Evolutionary conservation across 1,284 basidiomycete species (phyloP).

Genomic region (Agroathelia rolfsii): DNA sequence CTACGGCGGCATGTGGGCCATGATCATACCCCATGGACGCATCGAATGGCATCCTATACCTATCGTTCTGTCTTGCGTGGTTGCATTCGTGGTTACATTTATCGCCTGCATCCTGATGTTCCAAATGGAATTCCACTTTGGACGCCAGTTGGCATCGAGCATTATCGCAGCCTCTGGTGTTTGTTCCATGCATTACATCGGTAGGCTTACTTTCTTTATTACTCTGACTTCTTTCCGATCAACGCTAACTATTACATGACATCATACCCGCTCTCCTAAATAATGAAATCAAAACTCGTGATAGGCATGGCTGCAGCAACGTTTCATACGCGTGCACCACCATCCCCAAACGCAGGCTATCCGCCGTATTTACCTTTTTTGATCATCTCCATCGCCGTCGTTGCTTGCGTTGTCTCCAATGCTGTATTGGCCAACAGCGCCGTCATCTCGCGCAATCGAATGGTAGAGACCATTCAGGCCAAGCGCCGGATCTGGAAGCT

Average conservation of each 20-base stretch:
- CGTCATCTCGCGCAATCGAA: conserved; percentile 19
- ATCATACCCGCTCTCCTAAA: neutral
- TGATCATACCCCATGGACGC: conserved; percentile 19
- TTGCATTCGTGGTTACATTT: conserved; percentile 19
- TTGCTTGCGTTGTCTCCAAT: conserved; percentile 21
- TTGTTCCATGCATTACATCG: conserved; percentile 23
- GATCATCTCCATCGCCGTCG: conserved; percentile 17
- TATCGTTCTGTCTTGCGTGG: conserved; percentile 18
- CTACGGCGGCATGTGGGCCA: conserved; percentile 24
- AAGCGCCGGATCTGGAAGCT: conserved; percentile 20
- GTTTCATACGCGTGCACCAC: conserved; percentile 17
- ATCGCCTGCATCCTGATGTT: conserved; percentile 20
- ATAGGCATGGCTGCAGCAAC: conserved; percentile 23
- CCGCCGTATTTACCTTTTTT: conserved; percentile 18
- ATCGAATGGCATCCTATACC: conserved; percentile 17
- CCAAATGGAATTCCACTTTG: conserved; percentile 22
- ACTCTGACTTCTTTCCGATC: neutral
- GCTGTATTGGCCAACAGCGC: conserved; percentile 19
- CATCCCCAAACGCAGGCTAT: conserved; percentile 15
- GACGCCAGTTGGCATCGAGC: conserved; percentile 19
- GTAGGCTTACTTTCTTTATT: conserved; percentile 9
- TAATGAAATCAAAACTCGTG: no score
- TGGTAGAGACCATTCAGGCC: conserved; percentile 23
- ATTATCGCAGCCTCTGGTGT: conserved; percentile 18
- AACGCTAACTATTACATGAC: neutral